These are phyloP conservation scores for Tylopilus plumbeoviolaceoides DNA, from an alignment of 768 basidiomycete genomes.

Conservation along the genomic window DNA sequence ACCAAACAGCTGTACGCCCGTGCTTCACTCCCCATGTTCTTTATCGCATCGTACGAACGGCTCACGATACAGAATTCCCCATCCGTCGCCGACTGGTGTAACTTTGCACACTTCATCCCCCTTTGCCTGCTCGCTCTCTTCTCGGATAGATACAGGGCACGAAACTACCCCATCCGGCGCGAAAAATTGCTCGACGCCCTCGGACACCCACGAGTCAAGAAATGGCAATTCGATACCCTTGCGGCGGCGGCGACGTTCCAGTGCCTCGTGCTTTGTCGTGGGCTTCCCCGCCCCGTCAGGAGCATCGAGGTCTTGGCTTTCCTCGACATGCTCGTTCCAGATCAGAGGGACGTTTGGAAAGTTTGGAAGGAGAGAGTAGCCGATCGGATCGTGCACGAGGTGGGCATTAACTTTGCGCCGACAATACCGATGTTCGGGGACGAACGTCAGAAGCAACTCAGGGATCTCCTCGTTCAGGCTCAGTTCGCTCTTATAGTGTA, in stretches of 20 bases:
- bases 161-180: background rate
- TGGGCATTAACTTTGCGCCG: background rate
- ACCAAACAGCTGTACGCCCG: background rate
- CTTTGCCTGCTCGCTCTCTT: too few species aligned
- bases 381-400: constrained; percentile 1
- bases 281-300: background rate
- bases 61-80: background rate
- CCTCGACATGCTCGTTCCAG: too few species aligned
- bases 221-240: background rate
- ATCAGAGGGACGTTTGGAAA: too few species aligned
- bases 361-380: constrained; percentile 1
- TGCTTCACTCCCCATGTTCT: too few species aligned
- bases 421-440: background rate
- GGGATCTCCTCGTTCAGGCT: too few species aligned
- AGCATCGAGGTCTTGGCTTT: background rate
- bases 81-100: too few species aligned
- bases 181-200: background rate
- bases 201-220: background rate
- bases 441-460: too few species aligned
- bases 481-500: too few species aligned
- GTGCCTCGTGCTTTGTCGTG: background rate
- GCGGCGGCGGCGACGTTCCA: background rate
- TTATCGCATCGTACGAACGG: too few species aligned
- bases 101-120: too few species aligned
- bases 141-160: too few species aligned